Percentiles rank a stretch among this genome's conserved stretches.
Conservation (phyloP, 768 basidiomycete species). For the Paxillus involutus region DNA sequence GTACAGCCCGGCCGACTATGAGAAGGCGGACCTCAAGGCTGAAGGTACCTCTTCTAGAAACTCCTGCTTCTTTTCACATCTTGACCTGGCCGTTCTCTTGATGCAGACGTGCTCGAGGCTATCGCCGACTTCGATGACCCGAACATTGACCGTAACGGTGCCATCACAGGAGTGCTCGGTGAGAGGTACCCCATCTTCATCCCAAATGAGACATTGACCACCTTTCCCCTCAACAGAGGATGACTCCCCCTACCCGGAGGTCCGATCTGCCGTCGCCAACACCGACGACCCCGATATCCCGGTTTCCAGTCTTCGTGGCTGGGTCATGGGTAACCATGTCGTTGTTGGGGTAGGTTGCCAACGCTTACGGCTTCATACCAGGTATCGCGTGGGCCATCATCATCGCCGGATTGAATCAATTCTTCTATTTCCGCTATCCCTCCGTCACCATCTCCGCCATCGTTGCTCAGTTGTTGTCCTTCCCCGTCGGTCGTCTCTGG, state of each 20-base stretch:
- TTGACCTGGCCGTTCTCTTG: too few relatives aligned
- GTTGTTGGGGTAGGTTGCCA: rapidly evolving
- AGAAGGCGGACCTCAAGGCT: slow-evolving; percentile 12
- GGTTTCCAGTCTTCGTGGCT: slow-evolving; percentile 55
- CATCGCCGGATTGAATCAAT: slow-evolving; percentile 75
- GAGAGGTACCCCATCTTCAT: neutral
- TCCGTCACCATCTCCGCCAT: slow-evolving; percentile 40
- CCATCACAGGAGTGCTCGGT: slow-evolving; percentile 19
- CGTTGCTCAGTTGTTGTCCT: slow-evolving; percentile 69
- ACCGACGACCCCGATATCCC: slow-evolving; percentile 70
- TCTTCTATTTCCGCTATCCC: slow-evolving; percentile 74
- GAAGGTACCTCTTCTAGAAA: neutral
- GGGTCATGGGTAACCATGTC: slow-evolving; percentile 46
- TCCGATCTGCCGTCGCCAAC: slow-evolving; percentile 73
- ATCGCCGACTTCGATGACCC: slow-evolving; percentile 35
- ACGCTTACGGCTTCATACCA: slow-evolving; percentile 2
- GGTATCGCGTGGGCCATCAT: slow-evolving; percentile 52
- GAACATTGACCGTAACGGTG: slow-evolving; percentile 30
- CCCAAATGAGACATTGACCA: slow-evolving; percentile 11
- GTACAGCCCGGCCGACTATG: slow-evolving; percentile 4
- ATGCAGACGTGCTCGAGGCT: slow-evolving; percentile 1
- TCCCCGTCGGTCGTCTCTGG: slow-evolving; percentile 68
- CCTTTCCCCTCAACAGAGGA: slow-evolving; percentile 40
- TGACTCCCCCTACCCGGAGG: slow-evolving; percentile 86
- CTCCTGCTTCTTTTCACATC: too few relatives aligned